Base-by-base conservation (phyloP, 208 protist genomes). In the Trypanosoma lewisi region DNA sequence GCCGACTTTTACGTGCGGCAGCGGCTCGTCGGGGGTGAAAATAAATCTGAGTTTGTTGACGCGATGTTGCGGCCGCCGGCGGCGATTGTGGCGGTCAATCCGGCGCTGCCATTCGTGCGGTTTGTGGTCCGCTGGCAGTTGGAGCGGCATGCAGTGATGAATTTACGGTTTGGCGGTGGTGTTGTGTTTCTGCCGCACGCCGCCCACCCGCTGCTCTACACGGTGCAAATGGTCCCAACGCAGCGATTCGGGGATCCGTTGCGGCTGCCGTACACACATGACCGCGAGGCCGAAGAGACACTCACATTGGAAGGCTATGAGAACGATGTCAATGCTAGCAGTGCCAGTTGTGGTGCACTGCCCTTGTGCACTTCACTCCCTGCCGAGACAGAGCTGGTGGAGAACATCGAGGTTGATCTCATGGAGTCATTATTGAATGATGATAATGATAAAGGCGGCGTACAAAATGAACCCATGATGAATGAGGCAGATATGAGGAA, bases 1-100 rank as follows among this genome's bases (percentile, higher is more conserved):
- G 80, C 56, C 11, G 78, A 89, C 51, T 94, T 82, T 63, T 94
- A 94, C 69, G 45, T 73, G 0, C 70, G 81, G 50, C 84, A 94
- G 47, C 76, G 79, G 14, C 27, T 94, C 14, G 57, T 88, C 0
- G 17, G 27, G 2, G 33, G 47, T 0, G 53, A 42, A n/a, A 57
- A 75, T 30, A 59, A 55, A 11, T 78, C 78, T 42, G 67, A 63
- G 3, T 89, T 94, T 62, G 67, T 89, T 23, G 76, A 85, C 42
- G 64, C 73, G 17, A 77, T 88, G 83, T 47, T 85, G 33, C 73
- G 77, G 4, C 83, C 83, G 17, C 68, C 76, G 19, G 53, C 53
- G 48, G 60, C 69, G 6, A 62, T 89, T 25, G 70, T 92, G 23
- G 48, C 75, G 39, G 69, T 92, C n/a, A 88, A 92, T 64, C 48